Conservation (phyloP, 768 basidiomycete species). For the Suillus alpinus region DNA sequence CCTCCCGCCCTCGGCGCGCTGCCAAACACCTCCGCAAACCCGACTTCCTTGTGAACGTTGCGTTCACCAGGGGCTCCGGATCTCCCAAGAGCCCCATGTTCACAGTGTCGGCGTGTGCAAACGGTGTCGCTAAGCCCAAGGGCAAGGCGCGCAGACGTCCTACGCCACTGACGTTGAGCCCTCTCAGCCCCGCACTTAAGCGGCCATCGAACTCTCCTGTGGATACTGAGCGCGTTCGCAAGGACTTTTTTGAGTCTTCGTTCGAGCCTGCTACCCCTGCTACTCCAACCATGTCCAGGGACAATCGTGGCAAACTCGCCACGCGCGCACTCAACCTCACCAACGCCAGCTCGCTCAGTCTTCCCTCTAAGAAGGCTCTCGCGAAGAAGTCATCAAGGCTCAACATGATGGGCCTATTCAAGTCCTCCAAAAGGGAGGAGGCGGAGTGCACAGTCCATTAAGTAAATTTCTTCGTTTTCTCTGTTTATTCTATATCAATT, state of each 20-base stretch:
- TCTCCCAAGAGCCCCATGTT: constrained; percentile 16
- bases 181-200: constrained; percentile 28
- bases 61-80: constrained; percentile 19
- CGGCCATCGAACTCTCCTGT: constrained; percentile 35
- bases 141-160: constrained; percentile 39
- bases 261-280: constrained; percentile 32
- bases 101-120: constrained; percentile 9
- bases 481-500: background rate
- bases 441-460: background rate
- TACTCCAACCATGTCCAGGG: constrained; percentile 2
- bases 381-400: constrained; percentile 24
- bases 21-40: constrained; percentile 39
- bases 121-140: constrained; percentile 12
- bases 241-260: constrained; percentile 44
- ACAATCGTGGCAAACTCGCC: constrained; percentile 1
- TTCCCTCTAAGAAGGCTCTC: constrained; percentile 14
- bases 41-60: constrained; percentile 31
- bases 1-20: constrained; percentile 31
- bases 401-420: constrained; percentile 32
- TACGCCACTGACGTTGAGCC: constrained; percentile 39
- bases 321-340: constrained; percentile 8
- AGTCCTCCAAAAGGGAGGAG: constrained; percentile 22
- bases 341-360: constrained; percentile 3
- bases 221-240: constrained; percentile 32
- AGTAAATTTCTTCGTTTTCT: background rate